Conservation (phyloP, 148 eudicot species). For the Rhododendron mucronatum region DNA sequence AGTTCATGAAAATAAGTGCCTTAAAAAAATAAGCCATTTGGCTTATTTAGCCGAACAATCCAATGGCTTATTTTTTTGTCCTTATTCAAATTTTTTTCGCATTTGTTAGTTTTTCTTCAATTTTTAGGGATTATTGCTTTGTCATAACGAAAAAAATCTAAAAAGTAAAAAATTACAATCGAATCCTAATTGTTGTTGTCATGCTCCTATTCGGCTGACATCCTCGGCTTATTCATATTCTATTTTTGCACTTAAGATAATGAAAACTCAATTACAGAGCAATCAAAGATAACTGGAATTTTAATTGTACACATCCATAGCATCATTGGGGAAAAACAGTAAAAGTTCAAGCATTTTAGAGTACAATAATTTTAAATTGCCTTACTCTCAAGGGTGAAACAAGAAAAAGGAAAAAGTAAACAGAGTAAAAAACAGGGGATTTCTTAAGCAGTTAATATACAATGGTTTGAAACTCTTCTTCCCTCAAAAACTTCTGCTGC, state of each 20-base stretch:
- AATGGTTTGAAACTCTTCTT: conserved; percentile 39
- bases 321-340: background rate
- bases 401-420: background rate
- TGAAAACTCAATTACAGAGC: background rate
- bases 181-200: too few species aligned
- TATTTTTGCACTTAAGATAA: background rate
- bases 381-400: background rate
- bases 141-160: too few species aligned
- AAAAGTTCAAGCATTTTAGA: background rate
- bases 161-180: too few species aligned
- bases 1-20: too few species aligned
- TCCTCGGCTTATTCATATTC: too few species aligned
- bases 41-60: too few species aligned
- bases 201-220: too few species aligned
- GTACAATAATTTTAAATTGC: background rate
- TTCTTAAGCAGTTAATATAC: background rate
- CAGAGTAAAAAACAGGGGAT: conserved; percentile 2
- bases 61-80: too few species aligned
- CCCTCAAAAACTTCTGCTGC: conserved; percentile 75
- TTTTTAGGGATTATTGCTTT: too few species aligned
- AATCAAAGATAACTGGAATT: background rate
- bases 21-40: too few species aligned
- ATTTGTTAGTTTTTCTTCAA: too few species aligned
- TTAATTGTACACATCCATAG: background rate
- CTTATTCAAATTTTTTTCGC: too few species aligned